Conservation (phyloP, 371 early-diverging fungal genomes). For the Rhizomucor pusillus region DNA sequence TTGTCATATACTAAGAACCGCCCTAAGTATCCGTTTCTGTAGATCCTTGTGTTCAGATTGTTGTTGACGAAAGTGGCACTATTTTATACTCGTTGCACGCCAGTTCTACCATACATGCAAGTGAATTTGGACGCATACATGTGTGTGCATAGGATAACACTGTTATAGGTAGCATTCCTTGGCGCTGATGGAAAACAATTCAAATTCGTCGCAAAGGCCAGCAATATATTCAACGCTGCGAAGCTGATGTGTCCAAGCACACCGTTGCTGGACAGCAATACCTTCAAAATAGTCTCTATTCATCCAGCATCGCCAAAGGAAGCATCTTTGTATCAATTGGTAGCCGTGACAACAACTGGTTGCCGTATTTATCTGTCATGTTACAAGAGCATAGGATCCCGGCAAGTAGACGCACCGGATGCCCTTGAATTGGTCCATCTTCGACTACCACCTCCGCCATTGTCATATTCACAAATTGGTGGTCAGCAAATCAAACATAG, state of each 20-base stretch:
- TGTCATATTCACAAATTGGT: background rate
- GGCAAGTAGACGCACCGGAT: slow-evolving; percentile 23
- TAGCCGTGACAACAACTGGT: slow-evolving; percentile 73
- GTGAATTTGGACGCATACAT: slow-evolving; percentile 9
- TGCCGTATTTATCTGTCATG: slow-evolving; percentile 71
- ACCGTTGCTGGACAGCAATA: slow-evolving; percentile 23
- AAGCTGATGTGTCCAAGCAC: slow-evolving; percentile 40
- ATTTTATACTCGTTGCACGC: slow-evolving; percentile 36
- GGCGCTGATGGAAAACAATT: slow-evolving; percentile 21
- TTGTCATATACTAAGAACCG: too few relatives aligned
- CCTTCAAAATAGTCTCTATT: slow-evolving; percentile 61
- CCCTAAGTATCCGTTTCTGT: slow-evolving; percentile 1
- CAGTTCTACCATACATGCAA: slow-evolving; percentile 59
- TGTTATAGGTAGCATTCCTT: slow-evolving; percentile 54
- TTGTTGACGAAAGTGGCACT: slow-evolving; percentile 51
- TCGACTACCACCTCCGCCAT: slow-evolving; percentile 47
- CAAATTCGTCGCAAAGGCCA: slow-evolving; percentile 15
- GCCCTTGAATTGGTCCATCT: slow-evolving; percentile 65
- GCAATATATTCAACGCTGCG: slow-evolving; percentile 31
- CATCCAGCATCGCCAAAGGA: slow-evolving; percentile 60
- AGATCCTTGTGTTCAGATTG: slow-evolving; percentile 57
- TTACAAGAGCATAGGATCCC: slow-evolving; percentile 14
- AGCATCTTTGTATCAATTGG: slow-evolving; percentile 57
- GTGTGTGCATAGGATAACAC: background rate
- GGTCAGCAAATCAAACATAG: slow-evolving; percentile 21